Percentiles rank a stretch among this genome's conserved stretches.
Evolutionary conservation across 1,284 basidiomycete species (phyloP).

Genomic region (Chalciporus sp.): DNA sequence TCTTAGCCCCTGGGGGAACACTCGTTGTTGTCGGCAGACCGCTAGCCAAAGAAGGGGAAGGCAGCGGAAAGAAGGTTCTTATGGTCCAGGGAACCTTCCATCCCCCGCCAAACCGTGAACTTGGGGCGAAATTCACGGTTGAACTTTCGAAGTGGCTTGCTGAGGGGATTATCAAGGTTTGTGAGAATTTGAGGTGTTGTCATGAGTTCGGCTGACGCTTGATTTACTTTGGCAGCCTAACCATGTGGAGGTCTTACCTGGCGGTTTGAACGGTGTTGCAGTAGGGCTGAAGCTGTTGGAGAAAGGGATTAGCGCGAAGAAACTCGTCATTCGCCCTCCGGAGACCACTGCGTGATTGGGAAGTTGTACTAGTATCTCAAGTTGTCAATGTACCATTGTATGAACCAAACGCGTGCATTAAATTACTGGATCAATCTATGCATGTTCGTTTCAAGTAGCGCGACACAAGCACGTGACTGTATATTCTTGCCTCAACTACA

Average conservation of each 20-base stretch:
- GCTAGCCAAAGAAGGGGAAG: not conserved
- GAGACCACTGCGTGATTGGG: conserved; percentile 16
- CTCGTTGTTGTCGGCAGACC: conserved; percentile 11
- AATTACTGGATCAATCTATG: no score
- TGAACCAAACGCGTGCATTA: no score
- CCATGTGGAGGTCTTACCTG: conserved; percentile 18
- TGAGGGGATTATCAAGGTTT: conserved; percentile 25
- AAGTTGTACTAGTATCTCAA: not conserved
- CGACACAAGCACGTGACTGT: not conserved
- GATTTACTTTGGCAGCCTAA: conserved; percentile 17
- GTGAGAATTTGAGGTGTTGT: not conserved
- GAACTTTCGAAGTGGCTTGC: conserved; percentile 21
- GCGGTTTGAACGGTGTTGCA: conserved; percentile 14
- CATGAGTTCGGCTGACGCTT: not conserved
- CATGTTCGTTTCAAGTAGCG: no score
- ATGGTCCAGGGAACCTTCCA: conserved; percentile 17
- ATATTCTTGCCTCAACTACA: not conserved
- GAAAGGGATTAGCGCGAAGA: conserved; percentile 20
- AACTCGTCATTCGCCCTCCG: conserved; percentile 20
- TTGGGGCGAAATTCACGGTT: conserved; percentile 14
- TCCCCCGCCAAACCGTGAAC: conserved; percentile 7
- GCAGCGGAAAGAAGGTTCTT: not conserved
- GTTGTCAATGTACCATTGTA: no score
- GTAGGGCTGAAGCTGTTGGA: conserved; percentile 16
- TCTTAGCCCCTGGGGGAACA: conserved; percentile 16